These are phyloP conservation scores for Exophiala sp. DNA, from an alignment of 2,329 filamentous ascomycete genomes.

Conservation along the genomic window DNA sequence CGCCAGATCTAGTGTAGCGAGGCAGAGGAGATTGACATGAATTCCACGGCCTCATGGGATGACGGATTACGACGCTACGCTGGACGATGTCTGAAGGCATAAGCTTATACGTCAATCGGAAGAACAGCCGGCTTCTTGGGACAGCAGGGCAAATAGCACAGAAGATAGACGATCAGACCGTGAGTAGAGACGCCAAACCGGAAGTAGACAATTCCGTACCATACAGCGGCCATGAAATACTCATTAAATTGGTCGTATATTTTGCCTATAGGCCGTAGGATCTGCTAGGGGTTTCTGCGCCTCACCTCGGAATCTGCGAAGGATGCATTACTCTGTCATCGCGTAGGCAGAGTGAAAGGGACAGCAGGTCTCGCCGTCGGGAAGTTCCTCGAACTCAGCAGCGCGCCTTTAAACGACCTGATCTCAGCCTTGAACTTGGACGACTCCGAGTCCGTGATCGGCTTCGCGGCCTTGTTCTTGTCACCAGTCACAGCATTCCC, in stretches of 20 bases:
- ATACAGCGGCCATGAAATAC: background rate
- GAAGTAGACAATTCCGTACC: no score
- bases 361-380: constrained; percentile 32
- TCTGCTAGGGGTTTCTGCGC: no score
- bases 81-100: background rate
- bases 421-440: constrained; percentile 55
- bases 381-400: constrained; percentile 59
- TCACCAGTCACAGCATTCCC: constrained; percentile 32
- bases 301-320: no score
- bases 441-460: constrained; percentile 47
- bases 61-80: background rate
- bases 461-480: constrained; percentile 29
- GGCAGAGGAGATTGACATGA: background rate
- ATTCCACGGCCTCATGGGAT: background rate
- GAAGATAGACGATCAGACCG: background rate
- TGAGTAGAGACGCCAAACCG: background rate
- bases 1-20: background rate
- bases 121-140: background rate
- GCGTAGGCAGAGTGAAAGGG: constrained; percentile 14
- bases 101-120: background rate
- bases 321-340: constrained; percentile 9
- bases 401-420: constrained; percentile 56
- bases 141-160: background rate
- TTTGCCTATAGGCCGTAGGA: no score
- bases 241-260: background rate